Evolutionary conservation across 139 green algal genomes (phyloP).

Genomic region (Chlamydomonas sphaeroides): DNA sequence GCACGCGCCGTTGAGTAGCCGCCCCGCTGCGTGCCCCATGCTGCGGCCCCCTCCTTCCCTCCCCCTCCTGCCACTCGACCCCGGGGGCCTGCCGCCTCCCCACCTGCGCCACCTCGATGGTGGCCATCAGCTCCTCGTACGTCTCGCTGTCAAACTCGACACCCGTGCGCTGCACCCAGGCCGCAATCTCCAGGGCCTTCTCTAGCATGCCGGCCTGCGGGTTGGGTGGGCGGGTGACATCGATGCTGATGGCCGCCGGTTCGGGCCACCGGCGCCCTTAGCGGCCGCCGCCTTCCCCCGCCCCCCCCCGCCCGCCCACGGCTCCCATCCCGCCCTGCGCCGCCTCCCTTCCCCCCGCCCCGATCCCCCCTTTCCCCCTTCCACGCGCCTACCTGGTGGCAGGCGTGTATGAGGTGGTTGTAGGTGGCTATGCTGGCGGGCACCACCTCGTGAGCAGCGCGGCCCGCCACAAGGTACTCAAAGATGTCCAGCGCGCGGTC

Average conservation of each 20-base stretch:
- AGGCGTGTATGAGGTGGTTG: slow-evolving; percentile 61
- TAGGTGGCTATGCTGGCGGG: slow-evolving; percentile 60
- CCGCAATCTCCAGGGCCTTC: slow-evolving; percentile 60
- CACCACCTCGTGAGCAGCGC: slow-evolving; percentile 28
- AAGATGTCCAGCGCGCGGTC: slow-evolving; percentile 52
- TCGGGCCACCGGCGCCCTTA: no score
- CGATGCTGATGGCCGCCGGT: no score
- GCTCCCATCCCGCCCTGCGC: no score
- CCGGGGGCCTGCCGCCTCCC: no score
- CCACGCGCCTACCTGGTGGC: slow-evolving; percentile 49
- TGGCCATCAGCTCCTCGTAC: slow-evolving; percentile 54
- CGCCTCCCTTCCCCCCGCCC: no score
- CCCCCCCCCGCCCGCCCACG: background rate
- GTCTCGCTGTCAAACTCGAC: slow-evolving; percentile 48
- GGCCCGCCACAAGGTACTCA: slow-evolving; percentile 56
- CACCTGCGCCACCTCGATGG: slow-evolving; percentile 50
- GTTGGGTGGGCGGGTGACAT: no score
- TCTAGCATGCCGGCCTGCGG: slow-evolving; percentile 54
- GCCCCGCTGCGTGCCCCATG: background rate
- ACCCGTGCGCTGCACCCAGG: slow-evolving; percentile 44
- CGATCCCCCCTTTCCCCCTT: background rate
- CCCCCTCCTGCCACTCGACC: no score
- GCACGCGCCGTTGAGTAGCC: no score
- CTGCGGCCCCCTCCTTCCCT: no score
- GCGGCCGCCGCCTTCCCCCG: background rate